Conservation (phyloP, 1,139 yeast genomes). For the Blastobotrys arbuscula region DNA sequence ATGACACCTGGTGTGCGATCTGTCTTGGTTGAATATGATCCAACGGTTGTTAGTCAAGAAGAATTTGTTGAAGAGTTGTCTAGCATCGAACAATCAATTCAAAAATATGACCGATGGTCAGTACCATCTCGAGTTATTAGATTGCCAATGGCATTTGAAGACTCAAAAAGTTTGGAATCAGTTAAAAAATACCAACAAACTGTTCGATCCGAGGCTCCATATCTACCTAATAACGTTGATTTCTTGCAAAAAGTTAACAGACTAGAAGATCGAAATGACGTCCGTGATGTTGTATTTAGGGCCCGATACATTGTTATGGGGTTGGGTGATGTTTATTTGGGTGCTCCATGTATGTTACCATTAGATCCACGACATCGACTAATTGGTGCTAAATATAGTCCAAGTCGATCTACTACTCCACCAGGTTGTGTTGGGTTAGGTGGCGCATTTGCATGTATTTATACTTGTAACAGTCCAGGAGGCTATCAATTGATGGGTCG, state of each 20-base stretch:
- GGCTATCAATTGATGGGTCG: constrained; percentile 96
- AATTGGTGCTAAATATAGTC: constrained; percentile 90
- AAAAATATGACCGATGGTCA: constrained; percentile 73
- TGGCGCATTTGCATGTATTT: constrained; percentile 97
- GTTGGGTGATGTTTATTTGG: constrained; percentile 93
- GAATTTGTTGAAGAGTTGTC: constrained; percentile 57
- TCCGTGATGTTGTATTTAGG: constrained; percentile 75
- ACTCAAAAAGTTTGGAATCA: constrained; percentile 78
- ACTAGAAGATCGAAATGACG: constrained; percentile 59
- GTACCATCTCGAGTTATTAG: constrained; percentile 76
- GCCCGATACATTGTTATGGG: constrained; percentile 92
- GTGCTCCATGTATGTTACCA: constrained; percentile 98
- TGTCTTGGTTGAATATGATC: constrained; percentile 78
- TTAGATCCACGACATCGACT: constrained; percentile 93
- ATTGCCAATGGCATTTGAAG: constrained; percentile 96
- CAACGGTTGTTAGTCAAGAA: constrained; percentile 38
- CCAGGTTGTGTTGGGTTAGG: constrained; percentile 98
- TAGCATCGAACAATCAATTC: constrained; percentile 69
- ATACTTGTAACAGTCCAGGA: constrained; percentile 98
- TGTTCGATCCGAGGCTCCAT: constrained; percentile 86
- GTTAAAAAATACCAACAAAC: constrained; percentile 90
- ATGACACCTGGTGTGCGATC: constrained; percentile 98
- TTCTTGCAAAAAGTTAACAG: constrained; percentile 87
- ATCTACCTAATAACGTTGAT: constrained; percentile 97
- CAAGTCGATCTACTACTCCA: constrained; percentile 92